phyloP scores from a whole-genome alignment of 78 protist species.

The Acrasis kona region DNA sequence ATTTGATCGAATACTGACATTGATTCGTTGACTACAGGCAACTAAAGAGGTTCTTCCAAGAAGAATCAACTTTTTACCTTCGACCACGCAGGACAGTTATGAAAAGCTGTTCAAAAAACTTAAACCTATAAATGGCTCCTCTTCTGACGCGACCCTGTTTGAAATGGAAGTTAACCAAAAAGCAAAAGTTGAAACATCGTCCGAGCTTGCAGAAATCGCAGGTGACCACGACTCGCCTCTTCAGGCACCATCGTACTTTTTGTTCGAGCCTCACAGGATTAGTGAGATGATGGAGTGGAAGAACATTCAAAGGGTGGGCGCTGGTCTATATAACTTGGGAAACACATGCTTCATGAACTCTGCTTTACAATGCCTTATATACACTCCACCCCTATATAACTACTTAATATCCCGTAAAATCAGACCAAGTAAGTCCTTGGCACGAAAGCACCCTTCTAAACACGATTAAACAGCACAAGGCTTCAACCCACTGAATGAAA shows the following conservation, averaged over 20 bases:
- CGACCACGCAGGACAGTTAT: no score
- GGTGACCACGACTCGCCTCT: background rate
- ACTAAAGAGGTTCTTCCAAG: background rate
- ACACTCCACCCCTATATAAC: conserved; percentile 55
- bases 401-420: background rate
- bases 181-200: background rate
- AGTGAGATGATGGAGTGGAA: background rate
- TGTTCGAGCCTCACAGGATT: background rate
- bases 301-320: background rate
- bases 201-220: no score
- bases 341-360: conserved; percentile 90
- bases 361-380: conserved; percentile 78
- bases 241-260: background rate
- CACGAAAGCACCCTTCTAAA: background rate
- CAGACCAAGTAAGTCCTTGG: background rate
- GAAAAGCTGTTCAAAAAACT: no score
- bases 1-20: background rate
- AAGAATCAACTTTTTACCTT: background rate
- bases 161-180: background rate
- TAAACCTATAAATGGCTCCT: no score
- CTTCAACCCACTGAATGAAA: background rate
- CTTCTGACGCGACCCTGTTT: no score
- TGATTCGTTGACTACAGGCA: background rate
- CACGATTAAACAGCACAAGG: background rate
- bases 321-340: conserved; percentile 52